These are phyloP conservation scores for Colletotrichum sidae DNA, from an alignment of 2,329 filamentous ascomycete genomes.

Conservation along the genomic window DNA sequence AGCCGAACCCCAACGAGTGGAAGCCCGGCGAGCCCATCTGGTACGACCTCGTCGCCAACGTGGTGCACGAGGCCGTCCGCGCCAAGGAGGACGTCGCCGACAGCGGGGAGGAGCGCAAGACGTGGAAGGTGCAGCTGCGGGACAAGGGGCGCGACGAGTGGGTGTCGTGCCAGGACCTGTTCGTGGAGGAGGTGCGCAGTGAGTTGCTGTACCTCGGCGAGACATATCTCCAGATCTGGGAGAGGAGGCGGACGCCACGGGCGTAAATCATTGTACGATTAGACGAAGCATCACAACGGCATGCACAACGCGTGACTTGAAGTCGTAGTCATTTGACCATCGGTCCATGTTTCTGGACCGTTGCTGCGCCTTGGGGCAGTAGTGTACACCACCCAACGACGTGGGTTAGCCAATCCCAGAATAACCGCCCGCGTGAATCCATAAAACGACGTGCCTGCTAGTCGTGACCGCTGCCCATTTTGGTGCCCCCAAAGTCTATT, in stretches of 20 bases:
- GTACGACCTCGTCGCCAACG: conserved; percentile 96
- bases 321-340: not conserved
- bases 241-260: conserved; percentile 74
- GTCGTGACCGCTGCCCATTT: conserved; percentile 35
- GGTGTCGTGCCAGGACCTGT: conserved; percentile 94
- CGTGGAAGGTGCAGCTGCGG: conserved; percentile 92
- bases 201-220: conserved; percentile 94
- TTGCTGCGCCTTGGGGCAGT: conserved; percentile 24
- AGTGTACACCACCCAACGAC: conserved; percentile 35
- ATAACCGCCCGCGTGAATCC: conserved; percentile 31
- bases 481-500: conserved; percentile 12
- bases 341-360: not conserved
- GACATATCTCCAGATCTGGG: conserved; percentile 97
- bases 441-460: conserved; percentile 37
- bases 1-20: conserved; percentile 81
- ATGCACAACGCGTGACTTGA: not conserved
- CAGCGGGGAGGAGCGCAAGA: conserved; percentile 86
- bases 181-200: conserved; percentile 87
- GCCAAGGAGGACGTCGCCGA: conserved; percentile 85
- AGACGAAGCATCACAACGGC: not conserved
- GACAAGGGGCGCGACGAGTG: conserved; percentile 87
- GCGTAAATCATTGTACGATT: conserved; percentile 14
- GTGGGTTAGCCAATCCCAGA: conserved; percentile 33
- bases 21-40: conserved; percentile 84
- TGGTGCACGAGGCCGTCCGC: conserved; percentile 86